phyloP scores from a whole-genome alignment of 2,329 filamentous ascomycete genomes.

The Leptographium lundbergii region DNA sequence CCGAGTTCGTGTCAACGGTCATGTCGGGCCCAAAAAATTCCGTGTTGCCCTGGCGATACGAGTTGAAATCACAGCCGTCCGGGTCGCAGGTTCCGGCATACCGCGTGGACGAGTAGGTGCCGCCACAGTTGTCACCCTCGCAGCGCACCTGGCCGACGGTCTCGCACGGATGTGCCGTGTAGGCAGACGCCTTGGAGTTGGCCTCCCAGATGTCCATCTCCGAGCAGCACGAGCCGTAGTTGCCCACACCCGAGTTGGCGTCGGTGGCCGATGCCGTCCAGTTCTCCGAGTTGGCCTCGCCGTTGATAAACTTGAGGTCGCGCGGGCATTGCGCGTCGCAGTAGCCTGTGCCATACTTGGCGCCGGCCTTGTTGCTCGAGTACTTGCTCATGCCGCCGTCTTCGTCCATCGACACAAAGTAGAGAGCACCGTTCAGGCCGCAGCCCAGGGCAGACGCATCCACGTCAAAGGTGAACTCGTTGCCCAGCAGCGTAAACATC shows the following conservation, averaged over 20 bases:
- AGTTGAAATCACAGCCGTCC: slow-evolving; percentile 54
- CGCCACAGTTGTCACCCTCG: slow-evolving; percentile 30
- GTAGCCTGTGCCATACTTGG: slow-evolving; percentile 41
- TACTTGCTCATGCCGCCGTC: slow-evolving; percentile 34
- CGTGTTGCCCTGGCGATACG: slow-evolving; percentile 47
- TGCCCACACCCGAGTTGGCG: slow-evolving; percentile 33
- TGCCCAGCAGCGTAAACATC: slow-evolving; percentile 43
- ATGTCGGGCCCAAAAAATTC: slow-evolving; percentile 41
- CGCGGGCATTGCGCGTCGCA: slow-evolving; percentile 33
- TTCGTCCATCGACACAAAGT: slow-evolving; percentile 34
- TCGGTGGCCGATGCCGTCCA: slow-evolving; percentile 38
- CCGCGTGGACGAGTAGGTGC: slow-evolving; percentile 25
- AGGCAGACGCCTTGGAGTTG: slow-evolving; percentile 44
- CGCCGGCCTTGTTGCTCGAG: slow-evolving; percentile 28
- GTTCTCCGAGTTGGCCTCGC: slow-evolving; percentile 24
- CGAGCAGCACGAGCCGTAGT: slow-evolving; percentile 39
- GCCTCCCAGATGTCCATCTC: slow-evolving; percentile 53
- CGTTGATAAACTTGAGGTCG: slow-evolving; percentile 35
- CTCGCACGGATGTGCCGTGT: slow-evolving; percentile 46
- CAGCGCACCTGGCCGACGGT: slow-evolving; percentile 28
- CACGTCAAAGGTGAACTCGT: slow-evolving; percentile 54
- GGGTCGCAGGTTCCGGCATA: slow-evolving; percentile 44
- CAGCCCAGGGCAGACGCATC: slow-evolving; percentile 51
- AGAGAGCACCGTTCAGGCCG: slow-evolving; percentile 52
- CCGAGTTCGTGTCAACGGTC: slow-evolving; percentile 43